Conservation (phyloP, 306 rosid genomes). For the Oxytropis ochrocephala region DNA sequence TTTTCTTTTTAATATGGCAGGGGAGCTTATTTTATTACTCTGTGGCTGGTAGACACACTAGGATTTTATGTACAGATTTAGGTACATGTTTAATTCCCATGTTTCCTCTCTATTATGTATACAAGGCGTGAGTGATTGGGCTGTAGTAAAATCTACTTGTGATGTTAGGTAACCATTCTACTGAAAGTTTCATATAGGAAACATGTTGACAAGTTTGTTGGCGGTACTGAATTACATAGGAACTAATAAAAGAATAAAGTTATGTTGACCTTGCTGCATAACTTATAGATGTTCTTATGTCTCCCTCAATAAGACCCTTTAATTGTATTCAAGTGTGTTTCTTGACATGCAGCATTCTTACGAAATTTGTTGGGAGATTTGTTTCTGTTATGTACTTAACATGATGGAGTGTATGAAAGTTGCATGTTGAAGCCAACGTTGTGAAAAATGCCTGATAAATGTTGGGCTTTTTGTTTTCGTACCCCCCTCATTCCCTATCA, state of each 20-base stretch:
- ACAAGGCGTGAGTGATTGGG: constrained; percentile 30
- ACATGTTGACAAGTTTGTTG: constrained; percentile 17
- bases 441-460: neutral
- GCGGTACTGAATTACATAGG: constrained; percentile 22
- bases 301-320: neutral
- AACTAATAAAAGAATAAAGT: constrained; percentile 16
- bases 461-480: too few species aligned
- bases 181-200: constrained; percentile 9
- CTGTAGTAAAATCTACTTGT: constrained; percentile 29
- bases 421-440: neutral
- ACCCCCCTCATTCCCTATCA: too few species aligned
- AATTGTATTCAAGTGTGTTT: neutral
- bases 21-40: constrained; percentile 57
- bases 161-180: constrained; percentile 24
- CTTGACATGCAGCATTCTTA: neutral
- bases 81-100: constrained; percentile 42
- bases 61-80: constrained; percentile 46
- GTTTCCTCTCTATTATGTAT: constrained; percentile 25
- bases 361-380: neutral
- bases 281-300: neutral
- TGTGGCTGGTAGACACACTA: constrained; percentile 37
- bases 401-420: neutral
- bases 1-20: constrained; percentile 26
- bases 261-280: constrained; percentile 15
- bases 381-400: neutral